Conservation (phyloP, 1,284 basidiomycete species). For the Hemileia vastatrix region DNA sequence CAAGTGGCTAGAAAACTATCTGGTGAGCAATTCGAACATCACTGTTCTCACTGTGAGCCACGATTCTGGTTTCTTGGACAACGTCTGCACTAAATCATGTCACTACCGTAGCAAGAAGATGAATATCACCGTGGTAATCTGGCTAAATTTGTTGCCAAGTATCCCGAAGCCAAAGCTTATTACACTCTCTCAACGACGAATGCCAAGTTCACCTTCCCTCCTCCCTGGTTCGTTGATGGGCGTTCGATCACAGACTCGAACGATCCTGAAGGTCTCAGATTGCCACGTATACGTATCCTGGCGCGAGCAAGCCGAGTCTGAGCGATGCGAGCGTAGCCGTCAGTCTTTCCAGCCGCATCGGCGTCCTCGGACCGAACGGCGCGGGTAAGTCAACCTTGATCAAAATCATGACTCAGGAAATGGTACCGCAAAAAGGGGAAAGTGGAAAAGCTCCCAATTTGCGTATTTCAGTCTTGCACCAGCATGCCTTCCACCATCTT, state of each 20-base stretch:
- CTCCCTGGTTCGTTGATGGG: conserved; percentile 94
- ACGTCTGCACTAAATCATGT: conserved; percentile 92
- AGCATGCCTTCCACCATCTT: conserved; percentile 85
- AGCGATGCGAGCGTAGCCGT: conserved; percentile 81
- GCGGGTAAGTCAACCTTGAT: conserved; percentile 91
- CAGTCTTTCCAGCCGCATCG: conserved; percentile 59
- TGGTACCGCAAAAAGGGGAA: conserved; percentile 77
- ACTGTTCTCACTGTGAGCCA: conserved; percentile 94
- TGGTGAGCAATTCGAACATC: conserved; percentile 65
- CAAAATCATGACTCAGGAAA: conserved; percentile 92
- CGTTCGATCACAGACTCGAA: conserved; percentile 88
- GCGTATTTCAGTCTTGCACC: conserved; percentile 93
- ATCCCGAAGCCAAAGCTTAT: conserved; percentile 92
- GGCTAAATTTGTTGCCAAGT: conserved; percentile 75
- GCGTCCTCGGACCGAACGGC: conserved; percentile 82
- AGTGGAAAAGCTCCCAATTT: conserved; percentile 93
- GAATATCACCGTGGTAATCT: conserved; percentile 87
- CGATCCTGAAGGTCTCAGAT: conserved; percentile 83
- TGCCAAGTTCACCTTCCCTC: conserved; percentile 91
- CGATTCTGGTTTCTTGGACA: conserved; percentile 95
- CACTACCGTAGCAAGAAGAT: conserved; percentile 95
- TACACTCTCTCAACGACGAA: conserved; percentile 91
- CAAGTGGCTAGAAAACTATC: conserved; percentile 83
- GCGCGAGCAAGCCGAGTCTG: conserved; percentile 68
- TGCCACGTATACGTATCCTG: conserved; percentile 94